Percentiles rank a stretch among this genome's conserved stretches.
Evolutionary conservation across 352 stramenopile genomes (phyloP).

Genomic region (Pythium utonaiense): DNA sequence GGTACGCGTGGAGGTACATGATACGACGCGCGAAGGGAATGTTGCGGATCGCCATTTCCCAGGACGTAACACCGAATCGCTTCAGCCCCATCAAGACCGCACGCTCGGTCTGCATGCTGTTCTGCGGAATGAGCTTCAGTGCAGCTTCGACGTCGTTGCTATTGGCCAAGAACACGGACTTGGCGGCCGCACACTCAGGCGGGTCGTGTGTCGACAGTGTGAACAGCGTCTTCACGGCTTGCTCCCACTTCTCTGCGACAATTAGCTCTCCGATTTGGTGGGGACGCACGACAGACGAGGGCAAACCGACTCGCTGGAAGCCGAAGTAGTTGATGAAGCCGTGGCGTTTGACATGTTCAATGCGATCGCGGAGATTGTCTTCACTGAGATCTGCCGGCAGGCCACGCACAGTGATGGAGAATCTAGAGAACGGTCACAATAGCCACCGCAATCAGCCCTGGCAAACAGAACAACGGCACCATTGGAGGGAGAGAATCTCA

Average conservation of each 20-base stretch:
- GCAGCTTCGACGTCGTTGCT: constrained; percentile 43
- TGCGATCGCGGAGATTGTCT: constrained; percentile 16
- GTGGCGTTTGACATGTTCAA: constrained; percentile 29
- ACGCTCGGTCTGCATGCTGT: constrained; percentile 42
- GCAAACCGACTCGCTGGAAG: constrained; percentile 67
- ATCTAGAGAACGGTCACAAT: constrained; percentile 19
- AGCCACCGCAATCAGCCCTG: background rate
- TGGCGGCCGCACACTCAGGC: constrained; percentile 31
- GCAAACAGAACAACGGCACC: too few relatives aligned
- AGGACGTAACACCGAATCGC: constrained; percentile 44
- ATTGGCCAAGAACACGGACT: constrained; percentile 43
- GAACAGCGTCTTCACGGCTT: constrained; percentile 46
- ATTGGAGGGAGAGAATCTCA: background rate
- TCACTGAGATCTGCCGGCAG: constrained; percentile 24
- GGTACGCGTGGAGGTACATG: constrained; percentile 78
- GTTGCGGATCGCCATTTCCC: constrained; percentile 47
- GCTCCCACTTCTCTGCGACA: constrained; percentile 55
- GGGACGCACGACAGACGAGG: constrained; percentile 36
- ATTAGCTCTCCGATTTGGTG: constrained; percentile 75
- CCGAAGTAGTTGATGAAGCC: constrained; percentile 85
- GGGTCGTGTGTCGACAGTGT: constrained; percentile 34
- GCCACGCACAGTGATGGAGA: constrained; percentile 47
- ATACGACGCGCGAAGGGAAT: constrained; percentile 55
- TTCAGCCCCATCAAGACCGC: constrained; percentile 64
- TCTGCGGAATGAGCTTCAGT: constrained; percentile 47